Evolutionary conservation across 108 stramenopile species (phyloP), one percentile per base, ranked within the genome.

Genomic region (Chaetoceros tenuissimus): DNA sequence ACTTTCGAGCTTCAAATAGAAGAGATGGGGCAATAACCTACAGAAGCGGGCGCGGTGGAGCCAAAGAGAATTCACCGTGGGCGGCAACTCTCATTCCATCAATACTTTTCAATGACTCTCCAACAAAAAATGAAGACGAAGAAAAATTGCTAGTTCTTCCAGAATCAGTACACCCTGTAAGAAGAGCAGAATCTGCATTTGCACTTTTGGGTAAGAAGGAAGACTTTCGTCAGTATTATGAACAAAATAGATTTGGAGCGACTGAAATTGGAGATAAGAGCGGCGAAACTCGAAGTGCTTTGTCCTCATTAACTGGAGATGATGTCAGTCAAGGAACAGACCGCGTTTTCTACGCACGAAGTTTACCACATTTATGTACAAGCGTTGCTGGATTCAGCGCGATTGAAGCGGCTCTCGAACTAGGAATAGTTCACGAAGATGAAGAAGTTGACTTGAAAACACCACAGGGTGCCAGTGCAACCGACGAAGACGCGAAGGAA

Each of bases 181-280:
- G 92, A 52, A 73, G 92, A 51, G 92, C 92, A 0, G 92, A 93
- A 72, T 59, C 79, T 28, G 92, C 92, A 10, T 93, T 85, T 65
- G 79, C 72, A 45, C 72, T 93, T 22, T 53, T 93, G 53, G 85
- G 92, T 18, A 62, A 73, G 46, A 67, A 78, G 1, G 87, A 93
- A 28, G 92, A 93, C 64, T 93, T 93, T 53, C 78, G 84, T 20
- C 69, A 81, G 53, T 93, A 93, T 44, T 93, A 93, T 55, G 92
- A 93, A 72, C 78, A 80, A 46, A 93, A 93, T 72, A 81, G 92
- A 13, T 93, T 87, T 58, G 91, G 91, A 34, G 91, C 88, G 43
- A 86, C 82, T 57, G 84, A 85, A 73, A 84, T 92, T 46, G 71
- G 72, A 24, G 63, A 63, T 53, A 80, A 77, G 25, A 64, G 64